Evolutionary conservation across 2,329 filamentous ascomycete genomes (phyloP).

Genomic region (Penicillium sp.): DNA sequence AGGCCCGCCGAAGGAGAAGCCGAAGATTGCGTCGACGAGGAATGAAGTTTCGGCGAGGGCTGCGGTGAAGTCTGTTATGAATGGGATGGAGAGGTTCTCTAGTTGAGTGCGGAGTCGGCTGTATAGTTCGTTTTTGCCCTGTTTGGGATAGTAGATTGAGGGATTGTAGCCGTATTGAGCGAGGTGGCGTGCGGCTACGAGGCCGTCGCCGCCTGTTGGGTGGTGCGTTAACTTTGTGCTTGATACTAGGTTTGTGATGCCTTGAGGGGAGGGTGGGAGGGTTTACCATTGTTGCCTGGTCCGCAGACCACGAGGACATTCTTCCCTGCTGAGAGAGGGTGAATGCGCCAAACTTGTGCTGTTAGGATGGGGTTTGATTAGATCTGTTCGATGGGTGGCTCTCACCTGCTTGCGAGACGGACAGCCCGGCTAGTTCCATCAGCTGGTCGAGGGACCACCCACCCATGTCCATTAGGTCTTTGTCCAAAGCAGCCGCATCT

Average conservation of each 20-base stretch:
- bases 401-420: conserved; percentile 85
- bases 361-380: conserved; percentile 2
- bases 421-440: conserved; percentile 94
- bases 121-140: conserved; percentile 87
- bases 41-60: conserved; percentile 74
- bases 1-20: conserved; percentile 90
- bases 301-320: conserved; percentile 88
- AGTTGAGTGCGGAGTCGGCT: conserved; percentile 67
- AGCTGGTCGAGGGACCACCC: conserved; percentile 95
- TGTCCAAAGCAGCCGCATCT: conserved; percentile 84
- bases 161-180: conserved; percentile 90
- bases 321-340: conserved; percentile 72
- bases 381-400: background rate
- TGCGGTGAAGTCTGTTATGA: conserved; percentile 75
- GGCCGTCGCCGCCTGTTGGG: conserved; percentile 78
- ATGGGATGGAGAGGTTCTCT: conserved; percentile 78
- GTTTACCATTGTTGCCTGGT: conserved; percentile 68
- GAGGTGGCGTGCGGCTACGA: conserved; percentile 91
- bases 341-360: conserved; percentile 74
- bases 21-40: conserved; percentile 91
- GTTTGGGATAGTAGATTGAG: conserved; percentile 89
- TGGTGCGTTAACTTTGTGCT: background rate
- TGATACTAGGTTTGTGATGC: background rate
- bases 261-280: background rate
- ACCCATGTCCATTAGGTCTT: conserved; percentile 84